Evolutionary conservation across 495 filamentous ascomycete genomes (phyloP).

Genomic region (Pseudevernia furfuracea): DNA sequence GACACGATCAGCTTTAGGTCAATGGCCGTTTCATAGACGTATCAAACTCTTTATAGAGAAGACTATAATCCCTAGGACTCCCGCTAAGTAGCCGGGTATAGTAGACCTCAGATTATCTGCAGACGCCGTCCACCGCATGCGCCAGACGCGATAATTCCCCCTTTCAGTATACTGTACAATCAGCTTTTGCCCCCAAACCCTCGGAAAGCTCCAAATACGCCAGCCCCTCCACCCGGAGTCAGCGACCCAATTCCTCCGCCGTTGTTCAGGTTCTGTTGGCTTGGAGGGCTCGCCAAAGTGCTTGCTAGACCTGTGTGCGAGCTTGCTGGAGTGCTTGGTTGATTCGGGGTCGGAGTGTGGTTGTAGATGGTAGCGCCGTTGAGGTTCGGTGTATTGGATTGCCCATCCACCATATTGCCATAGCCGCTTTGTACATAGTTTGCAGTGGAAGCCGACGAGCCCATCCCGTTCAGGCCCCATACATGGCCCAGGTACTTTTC

Average conservation of each 20-base stretch:
- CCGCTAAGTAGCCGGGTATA: slow-evolving; percentile 6
- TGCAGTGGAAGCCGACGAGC: slow-evolving; percentile 24
- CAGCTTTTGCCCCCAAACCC: slow-evolving; percentile 35
- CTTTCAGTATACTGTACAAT: slow-evolving; percentile 9
- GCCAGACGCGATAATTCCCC: background rate
- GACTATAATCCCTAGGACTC: background rate
- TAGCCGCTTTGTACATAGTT: slow-evolving; percentile 1
- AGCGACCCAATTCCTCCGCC: slow-evolving; percentile 49
- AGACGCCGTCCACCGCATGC: background rate
- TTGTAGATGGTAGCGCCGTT: slow-evolving; percentile 52
- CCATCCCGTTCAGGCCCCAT: slow-evolving; percentile 68
- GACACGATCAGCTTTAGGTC: background rate
- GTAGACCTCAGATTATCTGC: background rate
- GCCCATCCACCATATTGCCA: slow-evolving; percentile 30
- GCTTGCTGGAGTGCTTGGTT: slow-evolving; percentile 66
- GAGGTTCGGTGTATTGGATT: slow-evolving; percentile 41
- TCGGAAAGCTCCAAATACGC: slow-evolving; percentile 44
- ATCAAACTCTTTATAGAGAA: background rate
- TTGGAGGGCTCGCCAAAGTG: slow-evolving; percentile 55
- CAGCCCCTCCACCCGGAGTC: slow-evolving; percentile 62
- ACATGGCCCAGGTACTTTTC: slow-evolving; percentile 75
- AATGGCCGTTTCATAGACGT: background rate
- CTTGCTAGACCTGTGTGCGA: slow-evolving; percentile 44
- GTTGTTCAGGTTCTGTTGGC: slow-evolving; percentile 45
- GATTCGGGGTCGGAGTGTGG: slow-evolving; percentile 40